These are phyloP conservation scores for Jatropha podagrica DNA, from an alignment of 441 rosid species.

Conservation along the genomic window DNA sequence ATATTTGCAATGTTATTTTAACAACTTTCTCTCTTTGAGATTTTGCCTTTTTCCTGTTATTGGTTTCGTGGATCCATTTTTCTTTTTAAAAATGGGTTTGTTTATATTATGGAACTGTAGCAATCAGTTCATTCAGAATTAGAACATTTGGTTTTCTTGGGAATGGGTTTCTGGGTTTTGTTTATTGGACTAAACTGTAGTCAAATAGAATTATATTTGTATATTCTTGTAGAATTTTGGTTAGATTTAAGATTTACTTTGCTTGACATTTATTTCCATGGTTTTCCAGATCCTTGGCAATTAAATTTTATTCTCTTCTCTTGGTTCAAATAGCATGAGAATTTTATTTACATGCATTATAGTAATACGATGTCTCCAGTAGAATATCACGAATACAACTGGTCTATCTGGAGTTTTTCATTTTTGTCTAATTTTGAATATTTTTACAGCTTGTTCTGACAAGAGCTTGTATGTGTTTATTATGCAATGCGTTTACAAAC, in stretches of 20 bases:
- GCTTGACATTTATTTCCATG: not conserved
- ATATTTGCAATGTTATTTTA: slow-evolving; percentile 2
- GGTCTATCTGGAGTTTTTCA: not conserved
- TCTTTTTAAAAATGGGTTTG: not conserved
- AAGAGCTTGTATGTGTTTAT: no score
- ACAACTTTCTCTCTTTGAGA: not conserved
- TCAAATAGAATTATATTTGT: not conserved
- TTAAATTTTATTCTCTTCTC: not conserved
- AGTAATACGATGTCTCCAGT: not conserved
- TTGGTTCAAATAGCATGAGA: not conserved
- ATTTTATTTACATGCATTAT: not conserved
- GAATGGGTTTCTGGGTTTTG: not conserved
- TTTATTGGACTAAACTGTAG: not conserved
- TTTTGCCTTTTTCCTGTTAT: slow-evolving; percentile 3
- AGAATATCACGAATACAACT: not conserved
- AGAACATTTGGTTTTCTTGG: not conserved
- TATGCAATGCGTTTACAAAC: not conserved
- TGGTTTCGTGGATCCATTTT: slow-evolving; percentile 22
- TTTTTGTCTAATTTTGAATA: slow-evolving; percentile 11
- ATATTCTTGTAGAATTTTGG: not conserved
- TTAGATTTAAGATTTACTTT: not conserved
- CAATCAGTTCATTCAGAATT: not conserved
- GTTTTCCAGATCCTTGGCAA: not conserved
- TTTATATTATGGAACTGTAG: not conserved
- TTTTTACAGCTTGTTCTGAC: not conserved